These are phyloP conservation scores for Puccinia hordei DNA, from an alignment of 1,284 basidiomycete genomes.

Conservation along the genomic window DNA sequence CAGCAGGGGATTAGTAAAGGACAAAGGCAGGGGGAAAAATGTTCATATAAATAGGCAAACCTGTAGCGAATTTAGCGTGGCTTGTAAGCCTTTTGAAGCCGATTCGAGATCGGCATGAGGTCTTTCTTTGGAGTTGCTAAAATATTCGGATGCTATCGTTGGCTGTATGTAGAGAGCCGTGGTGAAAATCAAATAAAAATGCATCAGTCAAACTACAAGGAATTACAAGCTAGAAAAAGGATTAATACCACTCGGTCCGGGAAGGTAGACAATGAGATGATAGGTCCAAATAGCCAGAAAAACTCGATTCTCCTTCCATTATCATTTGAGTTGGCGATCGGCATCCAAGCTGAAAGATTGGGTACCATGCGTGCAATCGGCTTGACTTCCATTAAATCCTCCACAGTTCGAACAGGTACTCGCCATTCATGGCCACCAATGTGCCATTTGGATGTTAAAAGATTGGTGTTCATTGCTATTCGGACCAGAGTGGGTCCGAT, in stretches of 20 bases:
- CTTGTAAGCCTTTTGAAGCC: conserved; percentile 76
- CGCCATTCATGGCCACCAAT: conserved; percentile 51
- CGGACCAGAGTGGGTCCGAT: conserved; percentile 65
- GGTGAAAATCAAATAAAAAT: not conserved
- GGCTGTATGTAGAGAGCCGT: conserved; percentile 64
- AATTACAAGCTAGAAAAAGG: not conserved
- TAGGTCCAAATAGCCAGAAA: conserved; percentile 75
- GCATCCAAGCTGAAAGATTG: conserved; percentile 57
- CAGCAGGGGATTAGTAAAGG: conserved; percentile 52
- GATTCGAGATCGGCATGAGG: conserved; percentile 75
- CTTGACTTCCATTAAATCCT: conserved; percentile 47
- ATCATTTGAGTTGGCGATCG: conserved; percentile 57
- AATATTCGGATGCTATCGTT: conserved; percentile 74
- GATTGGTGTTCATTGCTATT: conserved; percentile 52
- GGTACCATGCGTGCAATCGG: conserved; percentile 37
- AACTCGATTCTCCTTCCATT: conserved; percentile 60
- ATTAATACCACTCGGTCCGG: conserved; percentile 60
- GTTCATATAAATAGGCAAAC: conserved; percentile 59
- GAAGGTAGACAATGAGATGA: conserved; percentile 79
- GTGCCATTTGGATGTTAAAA: conserved; percentile 29
- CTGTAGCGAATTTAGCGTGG: conserved; percentile 78
- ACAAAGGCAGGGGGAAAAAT: not conserved
- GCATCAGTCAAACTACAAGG: not conserved
- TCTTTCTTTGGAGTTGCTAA: conserved; percentile 78
- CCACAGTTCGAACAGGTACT: conserved; percentile 30